Percentiles rank a stretch among this genome's conserved stretches.
Conservation (phyloP, 495 filamentous ascomycete species). For the Neurospora terricola region DNA sequence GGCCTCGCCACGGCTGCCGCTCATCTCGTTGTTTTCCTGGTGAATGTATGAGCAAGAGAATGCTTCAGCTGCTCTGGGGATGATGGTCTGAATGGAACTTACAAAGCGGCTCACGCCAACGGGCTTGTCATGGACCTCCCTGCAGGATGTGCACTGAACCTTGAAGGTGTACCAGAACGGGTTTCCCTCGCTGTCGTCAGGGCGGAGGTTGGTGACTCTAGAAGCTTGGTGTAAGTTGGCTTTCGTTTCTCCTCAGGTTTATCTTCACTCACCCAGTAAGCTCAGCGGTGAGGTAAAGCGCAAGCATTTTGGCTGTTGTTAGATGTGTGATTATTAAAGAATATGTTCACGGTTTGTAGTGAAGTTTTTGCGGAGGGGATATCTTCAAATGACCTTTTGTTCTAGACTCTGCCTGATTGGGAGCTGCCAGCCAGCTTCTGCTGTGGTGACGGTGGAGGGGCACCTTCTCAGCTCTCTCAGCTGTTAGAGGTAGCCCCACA, state of each 20-base stretch:
- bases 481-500: not conserved
- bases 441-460: not conserved
- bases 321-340: not conserved
- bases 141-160: conserved; percentile 91
- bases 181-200: conserved; percentile 65
- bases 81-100: conserved; percentile 22
- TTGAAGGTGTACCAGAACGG: conserved; percentile 95
- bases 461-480: not conserved
- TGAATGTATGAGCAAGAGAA: not conserved
- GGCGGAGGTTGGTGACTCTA: conserved; percentile 83
- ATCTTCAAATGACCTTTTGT: not conserved
- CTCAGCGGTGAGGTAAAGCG: conserved; percentile 69
- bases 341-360: not conserved
- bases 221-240: conserved; percentile 3
- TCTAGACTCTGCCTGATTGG: not conserved
- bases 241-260: not conserved
- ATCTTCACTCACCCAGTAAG: conserved; percentile 46
- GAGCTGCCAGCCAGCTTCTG: not conserved
- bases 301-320: conserved; percentile 48
- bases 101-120: conserved; percentile 86
- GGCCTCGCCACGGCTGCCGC: conserved; percentile 84
- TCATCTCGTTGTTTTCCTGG: conserved; percentile 78
- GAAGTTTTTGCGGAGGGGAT: not conserved
- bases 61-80: not conserved
- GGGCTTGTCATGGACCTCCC: conserved; percentile 81